Evolutionary conservation across 2,329 filamentous ascomycete species (phyloP), one percentile per base, ranked within the genome.

Genomic region (Dactylonectria macrodidyma): DNA sequence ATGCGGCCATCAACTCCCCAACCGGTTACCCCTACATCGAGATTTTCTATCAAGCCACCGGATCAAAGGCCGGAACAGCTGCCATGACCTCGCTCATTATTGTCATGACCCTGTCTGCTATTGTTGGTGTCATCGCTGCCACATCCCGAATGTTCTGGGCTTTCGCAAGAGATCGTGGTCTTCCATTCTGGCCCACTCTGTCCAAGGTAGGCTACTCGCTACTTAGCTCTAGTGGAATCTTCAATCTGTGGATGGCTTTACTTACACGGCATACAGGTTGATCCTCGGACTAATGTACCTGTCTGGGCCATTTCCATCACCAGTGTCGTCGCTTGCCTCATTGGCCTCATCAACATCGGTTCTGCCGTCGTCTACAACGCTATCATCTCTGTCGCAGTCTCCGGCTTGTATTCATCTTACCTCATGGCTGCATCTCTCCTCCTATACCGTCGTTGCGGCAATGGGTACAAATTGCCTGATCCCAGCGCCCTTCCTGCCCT

Each of bases 121-220:
- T 66, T 9, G 73, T 75, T 2, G 73, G 73, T 58, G 70, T 75
- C 7, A 74, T 75, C n/a, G 73, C 73, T 7, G 71, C 73, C 0
- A 74, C 73, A 5, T 75, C 73, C 0, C 73, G 73, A 8, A 75
- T 75, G 73, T 54, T 75, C 0, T 75, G 73, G 73, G 73, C 73
- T 0, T 75, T 75, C 57, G 56, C 73, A 24, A 59, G 73, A 19
- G 73, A 75, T 0, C 69, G 70, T 10, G 73, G 68, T 11, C 46
- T 75, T 0, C 73, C 73, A 2, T 75, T 73, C n/a, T 75, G 66
- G 50, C 12, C 44, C 14, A 70, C 65, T 0, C 55, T 75, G 1
- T 65, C 73, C 9, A 71, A 71, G 51, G 73, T 73, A 62, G 6
- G 44, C 6, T 38, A 6, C 9, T 12, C 1, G 8, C 12, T 8